These are phyloP conservation scores for Hemileccinum impolitum DNA, from an alignment of 768 basidiomycete genomes.

Conservation along the genomic window DNA sequence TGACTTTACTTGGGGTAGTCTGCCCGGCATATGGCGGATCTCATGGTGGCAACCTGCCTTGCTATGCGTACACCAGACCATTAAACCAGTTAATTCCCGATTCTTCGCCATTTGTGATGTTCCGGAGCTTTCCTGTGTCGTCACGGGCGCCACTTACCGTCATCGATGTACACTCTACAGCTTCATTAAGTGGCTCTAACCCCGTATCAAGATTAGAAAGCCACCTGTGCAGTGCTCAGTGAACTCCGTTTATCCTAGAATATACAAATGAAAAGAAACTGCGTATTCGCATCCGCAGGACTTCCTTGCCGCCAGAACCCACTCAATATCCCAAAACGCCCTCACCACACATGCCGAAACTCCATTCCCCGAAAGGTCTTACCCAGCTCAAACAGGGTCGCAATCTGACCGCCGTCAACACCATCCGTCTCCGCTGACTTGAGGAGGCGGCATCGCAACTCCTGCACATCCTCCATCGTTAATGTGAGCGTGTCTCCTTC, in stretches of 20 bases:
- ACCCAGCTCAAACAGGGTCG: slow-evolving; percentile 20
- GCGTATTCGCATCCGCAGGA: background rate
- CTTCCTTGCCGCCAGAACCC: background rate
- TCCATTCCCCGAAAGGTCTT: slow-evolving; percentile 18
- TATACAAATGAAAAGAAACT: background rate
- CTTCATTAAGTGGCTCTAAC: background rate
- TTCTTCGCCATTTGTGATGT: background rate
- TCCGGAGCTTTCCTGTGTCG: background rate
- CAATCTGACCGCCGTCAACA: slow-evolving; percentile 8
- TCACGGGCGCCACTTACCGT: background rate
- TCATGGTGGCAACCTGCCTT: slow-evolving; percentile 31
- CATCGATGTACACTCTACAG: slow-evolving; percentile 3
- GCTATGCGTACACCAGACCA: slow-evolving; percentile 31
- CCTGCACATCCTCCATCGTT: slow-evolving; percentile 16
- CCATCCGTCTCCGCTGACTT: slow-evolving; percentile 2
- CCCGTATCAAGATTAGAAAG: background rate
- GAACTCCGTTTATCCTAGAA: background rate
- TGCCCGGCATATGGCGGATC: slow-evolving; percentile 25
- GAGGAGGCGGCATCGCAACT: slow-evolving; percentile 14
- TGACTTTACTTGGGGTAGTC: slow-evolving; percentile 14
- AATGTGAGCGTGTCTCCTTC: slow-evolving; percentile 13
- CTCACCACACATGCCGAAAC: slow-evolving; percentile 28
- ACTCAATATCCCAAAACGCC: background rate
- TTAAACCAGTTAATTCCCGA: background rate
- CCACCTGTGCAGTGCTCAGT: background rate